Conservation (phyloP, 306 rosid species). For the Potentilla sterilis region DNA sequence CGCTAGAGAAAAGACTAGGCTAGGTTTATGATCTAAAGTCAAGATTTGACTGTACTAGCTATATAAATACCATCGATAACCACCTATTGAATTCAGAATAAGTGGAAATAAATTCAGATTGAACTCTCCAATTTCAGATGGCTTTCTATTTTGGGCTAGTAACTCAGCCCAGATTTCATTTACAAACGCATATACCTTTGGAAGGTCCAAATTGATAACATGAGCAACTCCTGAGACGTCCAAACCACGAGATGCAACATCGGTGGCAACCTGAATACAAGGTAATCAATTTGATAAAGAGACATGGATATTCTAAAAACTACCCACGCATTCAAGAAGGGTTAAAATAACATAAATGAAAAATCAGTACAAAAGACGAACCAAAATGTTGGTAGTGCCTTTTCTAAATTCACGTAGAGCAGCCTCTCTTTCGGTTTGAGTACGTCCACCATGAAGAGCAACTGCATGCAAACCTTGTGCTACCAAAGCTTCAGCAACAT, state of each 20-base stretch:
- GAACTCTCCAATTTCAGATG: constrained; percentile 27
- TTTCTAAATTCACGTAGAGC: constrained; percentile 72
- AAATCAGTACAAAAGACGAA: constrained; percentile 23
- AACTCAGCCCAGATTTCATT: constrained; percentile 15
- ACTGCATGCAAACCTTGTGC: constrained; percentile 86
- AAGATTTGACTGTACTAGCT: constrained; percentile 1
- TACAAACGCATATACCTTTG: constrained; percentile 56
- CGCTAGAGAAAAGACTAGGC: constrained; percentile 39
- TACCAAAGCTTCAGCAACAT: constrained; percentile 74
- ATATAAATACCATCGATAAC: not conserved
- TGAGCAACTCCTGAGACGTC: constrained; percentile 92
- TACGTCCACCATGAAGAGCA: constrained; percentile 89
- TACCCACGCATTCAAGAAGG: constrained; percentile 13
- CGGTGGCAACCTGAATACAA: constrained; percentile 73
- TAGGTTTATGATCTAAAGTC: constrained; percentile 16
- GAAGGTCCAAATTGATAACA: constrained; percentile 88
- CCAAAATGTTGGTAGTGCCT: constrained; percentile 79
- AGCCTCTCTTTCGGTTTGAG: constrained; percentile 81
- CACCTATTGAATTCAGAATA: not conserved
- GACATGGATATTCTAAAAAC: not conserved
- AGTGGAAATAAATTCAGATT: constrained; percentile 26
- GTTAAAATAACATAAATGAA: not conserved
- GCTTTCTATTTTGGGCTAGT: constrained; percentile 9
- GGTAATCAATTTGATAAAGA: constrained; percentile 22
- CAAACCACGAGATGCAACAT: constrained; percentile 91